Evolutionary conservation across 371 early-diverging fungal species (phyloP), one percentile per base, ranked within the genome.

Genomic region (Neoconidiobolus thromboides): DNA sequence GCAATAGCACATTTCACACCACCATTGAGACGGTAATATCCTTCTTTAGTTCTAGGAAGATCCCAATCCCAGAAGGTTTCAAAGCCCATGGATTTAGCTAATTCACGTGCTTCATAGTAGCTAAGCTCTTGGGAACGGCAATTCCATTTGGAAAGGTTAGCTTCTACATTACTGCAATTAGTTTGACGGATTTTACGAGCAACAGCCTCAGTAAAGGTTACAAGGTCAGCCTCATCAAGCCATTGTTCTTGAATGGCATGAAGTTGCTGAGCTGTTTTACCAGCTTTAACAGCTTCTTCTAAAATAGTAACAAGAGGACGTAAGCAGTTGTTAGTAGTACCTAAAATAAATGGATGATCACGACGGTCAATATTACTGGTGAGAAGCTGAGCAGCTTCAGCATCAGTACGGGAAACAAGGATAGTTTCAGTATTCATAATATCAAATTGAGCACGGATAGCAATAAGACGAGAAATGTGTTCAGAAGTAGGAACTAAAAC

Each of bases 401-500:
- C 90, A 67, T 97, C 98, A 26, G 98, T 91, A 67, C 98, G 89
- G 37, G 93, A 85, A 55, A 97, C 91, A 44, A 97, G 75, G 50
- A 96, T 61, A 67, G 86, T 95, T 68, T 96, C 95, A 56, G 89
- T 88, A 46, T 92, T 94, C 95, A 97, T 94, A 67, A 97, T 92
- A 72, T 97, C 97, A 67, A 86, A 92, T 78, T 96, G 96, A 58
- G 91, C 85, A 69, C 98, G 89, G 69, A 87, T 82, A 63, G 96
- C 96, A 38, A 94, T 85, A 57, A 97, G 75, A 57, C 98, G 88
- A 79, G 90, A 93, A 75, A 96, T 94, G 76, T 97, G 98, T 69
- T 97, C 96, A 15, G 84, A 80, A 54, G 91, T 89, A 41, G 98
- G 94, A 6, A 97, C 98, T 38, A 97, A 74, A 36, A 97, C 98